Percentiles rank a stretch among this genome's conserved stretches.
These are phyloP conservation scores for Leishmania mexicana DNA, from an alignment of 208 protist species.

Conservation along the genomic window DNA sequence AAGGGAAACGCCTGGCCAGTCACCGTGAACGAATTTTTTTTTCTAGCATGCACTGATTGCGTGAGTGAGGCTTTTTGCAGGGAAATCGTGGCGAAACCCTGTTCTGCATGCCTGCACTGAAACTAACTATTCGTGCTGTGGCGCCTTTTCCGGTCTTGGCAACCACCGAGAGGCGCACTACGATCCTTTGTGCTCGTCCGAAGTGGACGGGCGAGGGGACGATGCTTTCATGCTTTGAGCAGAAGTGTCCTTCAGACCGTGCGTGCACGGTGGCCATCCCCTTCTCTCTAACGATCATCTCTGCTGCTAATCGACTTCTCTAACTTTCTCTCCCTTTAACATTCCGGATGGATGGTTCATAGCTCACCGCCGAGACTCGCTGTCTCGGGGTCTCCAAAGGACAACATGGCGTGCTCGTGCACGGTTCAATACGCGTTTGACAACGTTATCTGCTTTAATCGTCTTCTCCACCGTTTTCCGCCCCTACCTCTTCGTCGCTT, in stretches of 20 bases:
- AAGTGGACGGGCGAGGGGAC: not conserved
- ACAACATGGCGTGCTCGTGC: not conserved
- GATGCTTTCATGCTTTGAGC: not conserved
- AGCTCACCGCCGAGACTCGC: not conserved
- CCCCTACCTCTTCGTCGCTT: not conserved
- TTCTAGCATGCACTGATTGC: not conserved
- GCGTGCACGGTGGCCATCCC: not conserved
- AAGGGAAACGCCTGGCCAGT: not conserved
- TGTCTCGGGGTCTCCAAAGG: not conserved
- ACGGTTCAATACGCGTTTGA: not conserved
- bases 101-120: not conserved
- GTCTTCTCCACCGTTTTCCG: not conserved
- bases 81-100: not conserved
- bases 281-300: not conserved
- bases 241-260: not conserved
- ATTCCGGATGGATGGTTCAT: not conserved
- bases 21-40: not conserved
- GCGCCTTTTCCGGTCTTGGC: not conserved
- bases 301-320: not conserved
- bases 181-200: not conserved
- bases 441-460: not conserved
- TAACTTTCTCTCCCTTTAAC: not conserved
- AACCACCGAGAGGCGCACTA: not conserved
- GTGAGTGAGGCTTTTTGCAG: not conserved
- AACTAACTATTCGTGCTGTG: not conserved